Evolutionary conservation across 2,329 filamentous ascomycete genomes (phyloP), one percentile per base, ranked within the genome.

Genomic region (Lecanicillium sp.): DNA sequence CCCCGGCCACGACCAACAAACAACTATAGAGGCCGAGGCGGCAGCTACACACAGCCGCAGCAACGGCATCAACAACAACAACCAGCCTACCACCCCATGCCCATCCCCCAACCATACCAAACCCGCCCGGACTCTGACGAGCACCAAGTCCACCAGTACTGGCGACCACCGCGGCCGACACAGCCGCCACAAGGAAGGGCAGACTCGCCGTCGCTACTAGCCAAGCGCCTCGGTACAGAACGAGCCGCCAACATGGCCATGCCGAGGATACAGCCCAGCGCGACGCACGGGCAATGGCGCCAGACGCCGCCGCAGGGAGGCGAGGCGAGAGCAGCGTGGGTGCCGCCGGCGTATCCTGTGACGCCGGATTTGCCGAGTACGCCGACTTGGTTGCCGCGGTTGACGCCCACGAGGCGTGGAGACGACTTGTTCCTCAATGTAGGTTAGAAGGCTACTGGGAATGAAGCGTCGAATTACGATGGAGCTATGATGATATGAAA

Each of bases 381-480:
- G 28, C 77, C 77, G 1, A 68, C 69, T 2, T 81, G 79, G 77
- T 65, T 78, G 47, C 80, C 80, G 3, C 72, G 70, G 47, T 51
- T 86, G 49, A 86, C 81, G 33, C 82, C 82, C 3, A 79, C 77
- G 41, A 64, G 79, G 44, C 68, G 77, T 35, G 81, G 82, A 0
- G 75, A 81, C 18, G 79, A 85, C 53, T 52, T 86, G 43, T 81
- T 73, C 46, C 51, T 79, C 48, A 71, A 72, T 46, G 72, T 79
- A 44, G 65, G 69, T 44, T 77, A 44, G 22, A 25, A 49, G 25
- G 12, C 18, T 37, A 17, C n/a, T 17, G 15, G n/a, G 14, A 27
- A 32, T 13, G 12, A 40, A n/a, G 7, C 31, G 14, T 17, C n/a
- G 19, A n/a, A 17, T 12, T 33, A 33, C 17, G 15, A 17, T 4